phyloP scores from a whole-genome alignment of 1,284 basidiomycete genomes.

The Neolentinus lepideus region DNA sequence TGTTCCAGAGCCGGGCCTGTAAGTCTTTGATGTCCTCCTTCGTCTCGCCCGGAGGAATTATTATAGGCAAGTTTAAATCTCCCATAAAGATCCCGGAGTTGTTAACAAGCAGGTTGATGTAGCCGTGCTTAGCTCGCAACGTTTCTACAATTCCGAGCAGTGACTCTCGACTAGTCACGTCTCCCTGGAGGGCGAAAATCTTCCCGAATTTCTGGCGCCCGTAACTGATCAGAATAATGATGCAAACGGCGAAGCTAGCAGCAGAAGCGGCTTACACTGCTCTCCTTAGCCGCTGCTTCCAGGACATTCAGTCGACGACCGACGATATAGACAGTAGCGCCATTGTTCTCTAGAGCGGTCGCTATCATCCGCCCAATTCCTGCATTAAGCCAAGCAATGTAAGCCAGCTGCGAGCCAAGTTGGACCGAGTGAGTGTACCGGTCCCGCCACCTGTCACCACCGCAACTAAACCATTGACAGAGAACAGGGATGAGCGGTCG shows the following conservation, averaged over 20 bases:
- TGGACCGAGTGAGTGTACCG: constrained; percentile 40
- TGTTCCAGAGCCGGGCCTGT: constrained; percentile 60
- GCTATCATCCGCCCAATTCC: constrained; percentile 75
- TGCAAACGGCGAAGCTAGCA: neutral
- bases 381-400: constrained; percentile 27
- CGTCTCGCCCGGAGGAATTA: constrained; percentile 20
- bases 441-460: constrained; percentile 68
- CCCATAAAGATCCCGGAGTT: constrained; percentile 56
- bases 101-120: constrained; percentile 65
- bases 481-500: constrained; percentile 32
- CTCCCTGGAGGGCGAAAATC: constrained; percentile 58
- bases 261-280: constrained; percentile 25
- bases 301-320: constrained; percentile 52
- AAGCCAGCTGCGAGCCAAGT: neutral
- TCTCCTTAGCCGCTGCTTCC: constrained; percentile 42
- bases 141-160: constrained; percentile 44
- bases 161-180: constrained; percentile 52
- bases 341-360: constrained; percentile 61
- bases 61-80: constrained; percentile 23
- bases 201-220: constrained; percentile 30
- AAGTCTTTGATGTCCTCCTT: constrained; percentile 43
- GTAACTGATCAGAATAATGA: constrained; percentile 37
- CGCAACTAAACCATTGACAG: constrained; percentile 52
- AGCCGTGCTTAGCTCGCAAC: constrained; percentile 53
- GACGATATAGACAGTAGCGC: constrained; percentile 67